Evolutionary conservation across 768 basidiomycete genomes (phyloP), one percentile per base, ranked within the genome.

Genomic region (Amanita pseudoporphyria): DNA sequence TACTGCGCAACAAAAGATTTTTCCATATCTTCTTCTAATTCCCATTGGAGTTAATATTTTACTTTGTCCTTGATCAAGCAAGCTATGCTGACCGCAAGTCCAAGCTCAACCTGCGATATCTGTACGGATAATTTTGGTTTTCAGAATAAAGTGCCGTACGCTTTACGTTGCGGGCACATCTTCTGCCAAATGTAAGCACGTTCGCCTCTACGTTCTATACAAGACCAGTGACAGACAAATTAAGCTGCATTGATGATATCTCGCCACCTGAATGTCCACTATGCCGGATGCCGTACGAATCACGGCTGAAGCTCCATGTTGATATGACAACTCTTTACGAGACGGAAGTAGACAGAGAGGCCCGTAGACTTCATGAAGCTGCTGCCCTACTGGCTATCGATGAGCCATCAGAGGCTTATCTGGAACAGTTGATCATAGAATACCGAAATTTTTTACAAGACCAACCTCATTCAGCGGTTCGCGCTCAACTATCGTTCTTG

Each of bases 81-180:
- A 48, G 55, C 52, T 52, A 87, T 87, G 87, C 74, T 87, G 58
- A 76, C 74, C 62, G 60, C 84, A 61, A 76, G 77, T 57, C 60
- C 76, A 52, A 74, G 73, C 58, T 86, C 85, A 58, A 69, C 71
- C 39, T 88, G 85, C 72, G 85, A 87, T 66, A 74, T 87, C 58
- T 88, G 86, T 66, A 71, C 81, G 56, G 84, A 87, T 56, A 62
- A 66, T 31, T 87, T 82, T 61, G 70, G 70, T 41, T 60, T 61
- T 48, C 76, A 74, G 41, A 54, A 55, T 36, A 80, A 77, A 60
- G 69, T 72, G 9, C 84, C 84, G 44, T 77, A 81, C 58, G 72
- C 77, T 43, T 82, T 87, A 57, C 53, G 70, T 42, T 88, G 86
- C 53, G 86, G 86, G n/a, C 84, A 87, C 60, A 75, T 80, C 45